Conservation (phyloP, 257 asterid genomes). For the Capsicum rhomboideum region DNA sequence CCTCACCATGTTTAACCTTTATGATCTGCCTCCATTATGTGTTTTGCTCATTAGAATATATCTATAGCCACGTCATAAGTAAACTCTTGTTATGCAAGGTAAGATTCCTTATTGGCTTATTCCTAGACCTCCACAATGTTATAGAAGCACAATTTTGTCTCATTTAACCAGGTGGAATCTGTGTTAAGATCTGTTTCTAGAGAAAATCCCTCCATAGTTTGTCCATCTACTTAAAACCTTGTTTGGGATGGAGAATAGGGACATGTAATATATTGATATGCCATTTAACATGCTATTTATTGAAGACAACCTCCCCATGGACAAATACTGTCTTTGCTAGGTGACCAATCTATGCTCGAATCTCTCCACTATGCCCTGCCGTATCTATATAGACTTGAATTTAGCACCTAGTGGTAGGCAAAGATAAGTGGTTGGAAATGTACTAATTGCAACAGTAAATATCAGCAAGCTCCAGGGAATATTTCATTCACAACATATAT, state of each 20-base stretch:
- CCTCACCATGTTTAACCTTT: neutral
- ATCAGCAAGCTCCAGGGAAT: neutral
- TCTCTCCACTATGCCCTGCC: neutral
- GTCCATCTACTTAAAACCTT: neutral
- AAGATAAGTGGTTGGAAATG: neutral
- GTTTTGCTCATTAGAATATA: neutral
- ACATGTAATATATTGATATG: neutral
- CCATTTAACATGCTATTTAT: neutral
- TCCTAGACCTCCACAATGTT: neutral
- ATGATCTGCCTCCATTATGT: neutral
- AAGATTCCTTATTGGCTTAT: neutral
- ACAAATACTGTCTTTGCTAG: neutral
- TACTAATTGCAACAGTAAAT: neutral
- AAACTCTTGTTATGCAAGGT: neutral
- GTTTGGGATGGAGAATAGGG: neutral
- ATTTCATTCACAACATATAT: neutral
- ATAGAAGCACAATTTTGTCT: neutral
- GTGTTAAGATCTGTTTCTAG: neutral
- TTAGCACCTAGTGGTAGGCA: neutral
- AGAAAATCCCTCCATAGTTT: neutral
- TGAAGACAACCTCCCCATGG: neutral
- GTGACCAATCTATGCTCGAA: neutral
- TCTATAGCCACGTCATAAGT: neutral
- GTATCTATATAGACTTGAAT: neutral
- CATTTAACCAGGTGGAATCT: neutral